Base-by-base conservation (phyloP, 2,329 filamentous ascomycete genomes). In the Teratosphaeria destructans region DNA sequence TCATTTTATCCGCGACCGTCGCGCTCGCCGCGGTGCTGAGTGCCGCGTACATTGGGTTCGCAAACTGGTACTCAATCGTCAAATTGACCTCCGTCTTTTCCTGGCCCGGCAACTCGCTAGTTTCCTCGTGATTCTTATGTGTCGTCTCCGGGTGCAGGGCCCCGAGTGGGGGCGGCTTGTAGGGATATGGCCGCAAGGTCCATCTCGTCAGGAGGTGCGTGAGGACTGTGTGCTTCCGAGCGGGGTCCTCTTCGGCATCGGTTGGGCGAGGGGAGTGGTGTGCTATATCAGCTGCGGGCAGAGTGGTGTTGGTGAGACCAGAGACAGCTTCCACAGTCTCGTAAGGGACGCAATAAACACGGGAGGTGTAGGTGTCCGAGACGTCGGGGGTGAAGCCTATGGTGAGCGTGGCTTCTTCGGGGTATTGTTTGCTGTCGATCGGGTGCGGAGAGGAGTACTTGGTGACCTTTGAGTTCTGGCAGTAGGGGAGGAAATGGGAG, bases 401-500 rank as follows among this genome's bases (percentile, higher is more conserved):
- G 8, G 86, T 87, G 12, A 99, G 79, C 69, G 88, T 86, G 14
- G 90, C 94, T 63, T 86, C 82, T 32, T 85, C 81, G 0, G 94
- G 94, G 79, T 83, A 89, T 52, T 74, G 76, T 52, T 78, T 79
- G 32, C 76, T 75, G 57, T 78, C 68, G 54, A 61, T 5, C 61
- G 75, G 62, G 27, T 29, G 23, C 7, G 83, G 78, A 12, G 72
- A 58, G 6, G 89, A 87, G 82, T 87, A 90, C 60, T 81, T 79
- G 1, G 90, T 96, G 49, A 97, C 90, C 62, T 80, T 82, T 43
- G 89, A 92, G 54, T 79, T 79, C 52, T 84, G 82, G 76, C 93
- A 95, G 81, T 95, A 96, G 11, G 94, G 94, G n/a, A 99, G 84
- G 79, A 97, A 99, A 65, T 79, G 73, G 43, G 82, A 79, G 82